phyloP scores from a whole-genome alignment of 305 asterid species.

The Withania somnifera region DNA sequence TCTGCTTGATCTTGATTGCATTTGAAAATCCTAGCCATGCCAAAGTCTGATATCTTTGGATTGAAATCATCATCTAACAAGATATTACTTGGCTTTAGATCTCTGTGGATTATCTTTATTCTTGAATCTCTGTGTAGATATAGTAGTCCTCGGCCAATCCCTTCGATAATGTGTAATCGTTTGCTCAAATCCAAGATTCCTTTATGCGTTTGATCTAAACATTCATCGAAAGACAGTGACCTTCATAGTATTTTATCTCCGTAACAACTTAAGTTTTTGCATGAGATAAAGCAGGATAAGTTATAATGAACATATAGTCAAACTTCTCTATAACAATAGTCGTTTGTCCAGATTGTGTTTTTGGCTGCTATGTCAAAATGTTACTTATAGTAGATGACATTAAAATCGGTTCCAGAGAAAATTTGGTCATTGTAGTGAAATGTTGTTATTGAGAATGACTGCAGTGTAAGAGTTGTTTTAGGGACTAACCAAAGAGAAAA shows the following conservation, averaged over 20 bases:
- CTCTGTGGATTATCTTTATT: slow-evolving; percentile 71
- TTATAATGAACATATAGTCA: background rate
- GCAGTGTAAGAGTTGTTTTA: no score
- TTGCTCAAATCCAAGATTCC: slow-evolving; percentile 54
- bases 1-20: slow-evolving; percentile 67
- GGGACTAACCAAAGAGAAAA: slow-evolving; percentile 61
- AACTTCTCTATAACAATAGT: background rate
- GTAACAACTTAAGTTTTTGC: no score
- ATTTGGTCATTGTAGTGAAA: background rate
- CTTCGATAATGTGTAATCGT: slow-evolving; percentile 58
- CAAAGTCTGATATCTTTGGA: slow-evolving; percentile 90
- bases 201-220: slow-evolving; percentile 34
- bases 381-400: background rate
- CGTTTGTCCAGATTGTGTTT: background rate
- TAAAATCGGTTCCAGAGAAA: background rate
- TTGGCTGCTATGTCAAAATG: background rate
- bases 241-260: no score
- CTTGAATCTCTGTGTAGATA: slow-evolving; percentile 91
- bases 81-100: slow-evolving; percentile 74
- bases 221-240: background rate
- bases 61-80: slow-evolving; percentile 73
- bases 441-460: background rate
- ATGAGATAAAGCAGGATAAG: background rate
- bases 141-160: slow-evolving; percentile 78
- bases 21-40: slow-evolving; percentile 85